Percentiles rank a stretch among this genome's conserved stretches.
phyloP scores from a whole-genome alignment of 805 yeast species.

The Starmerella sirachaensis region DNA sequence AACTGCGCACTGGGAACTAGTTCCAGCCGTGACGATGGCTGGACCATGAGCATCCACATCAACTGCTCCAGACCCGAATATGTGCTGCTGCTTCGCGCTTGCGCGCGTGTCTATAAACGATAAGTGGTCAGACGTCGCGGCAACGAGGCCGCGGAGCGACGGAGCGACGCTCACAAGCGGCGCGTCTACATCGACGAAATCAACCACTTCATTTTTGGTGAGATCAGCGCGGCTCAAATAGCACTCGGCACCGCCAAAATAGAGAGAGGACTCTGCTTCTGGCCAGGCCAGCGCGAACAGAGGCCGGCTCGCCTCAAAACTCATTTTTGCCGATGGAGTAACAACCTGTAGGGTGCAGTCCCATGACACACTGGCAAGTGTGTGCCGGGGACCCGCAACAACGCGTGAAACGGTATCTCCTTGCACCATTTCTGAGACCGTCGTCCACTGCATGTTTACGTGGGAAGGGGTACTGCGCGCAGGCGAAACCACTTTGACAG shows the following conservation, averaged over 20 bases:
- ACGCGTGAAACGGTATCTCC: constrained; percentile 5
- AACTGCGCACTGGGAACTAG: background rate
- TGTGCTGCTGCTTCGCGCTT: background rate
- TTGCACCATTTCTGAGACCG: background rate
- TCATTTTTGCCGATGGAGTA: background rate
- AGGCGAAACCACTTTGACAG: too few species aligned
- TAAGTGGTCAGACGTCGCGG: background rate
- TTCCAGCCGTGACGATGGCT: background rate
- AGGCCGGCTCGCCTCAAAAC: constrained; percentile 3
- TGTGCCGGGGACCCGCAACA: constrained; percentile 1
- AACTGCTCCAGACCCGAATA: background rate
- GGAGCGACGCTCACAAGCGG: background rate
- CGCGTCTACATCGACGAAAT: background rate
- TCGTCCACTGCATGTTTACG: constrained; percentile 7
- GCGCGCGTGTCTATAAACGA: background rate
- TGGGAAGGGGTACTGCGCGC: too few species aligned
- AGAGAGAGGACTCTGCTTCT: background rate
- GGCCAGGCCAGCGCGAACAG: constrained; percentile 9
- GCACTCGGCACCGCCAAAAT: constrained; percentile 10
- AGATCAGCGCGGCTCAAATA: constrained; percentile 3
- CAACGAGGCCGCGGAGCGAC: background rate
- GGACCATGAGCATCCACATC: constrained; percentile 1
- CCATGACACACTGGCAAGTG: constrained; percentile 13
- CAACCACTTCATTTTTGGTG: background rate
- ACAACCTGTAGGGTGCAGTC: constrained; percentile 9